phyloP scores from a whole-genome alignment of 83 land plant genomes.

The Isoetes engelmannii region DNA sequence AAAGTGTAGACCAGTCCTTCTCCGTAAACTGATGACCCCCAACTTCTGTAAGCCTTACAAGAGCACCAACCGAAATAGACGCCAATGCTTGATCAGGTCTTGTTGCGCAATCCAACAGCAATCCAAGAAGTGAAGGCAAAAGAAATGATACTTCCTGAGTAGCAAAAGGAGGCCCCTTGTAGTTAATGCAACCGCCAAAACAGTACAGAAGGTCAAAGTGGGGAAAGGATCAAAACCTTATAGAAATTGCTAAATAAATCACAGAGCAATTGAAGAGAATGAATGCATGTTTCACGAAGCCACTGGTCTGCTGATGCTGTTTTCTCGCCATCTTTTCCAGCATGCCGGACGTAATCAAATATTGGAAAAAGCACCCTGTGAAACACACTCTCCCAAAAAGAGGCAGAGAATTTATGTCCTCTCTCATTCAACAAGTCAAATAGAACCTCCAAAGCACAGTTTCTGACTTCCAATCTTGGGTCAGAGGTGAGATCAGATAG shows the following conservation, averaged over 20 bases:
- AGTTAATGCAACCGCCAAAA: constrained; percentile 5
- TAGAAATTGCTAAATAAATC: constrained; percentile 86
- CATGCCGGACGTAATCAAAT: constrained; percentile 80
- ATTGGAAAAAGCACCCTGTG: constrained; percentile 88
- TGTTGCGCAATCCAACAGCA: constrained; percentile 86
- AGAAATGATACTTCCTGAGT: constrained; percentile 85
- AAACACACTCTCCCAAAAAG: constrained; percentile 90
- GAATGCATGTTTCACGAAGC: constrained; percentile 80
- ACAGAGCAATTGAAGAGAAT: constrained; percentile 89
- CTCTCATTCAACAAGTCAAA: constrained; percentile 94
- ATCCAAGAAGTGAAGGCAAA: constrained; percentile 70
- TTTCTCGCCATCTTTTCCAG: constrained; percentile 49
- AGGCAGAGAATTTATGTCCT: constrained; percentile 74
- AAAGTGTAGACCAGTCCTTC: constrained; percentile 79
- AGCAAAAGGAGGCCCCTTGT: background rate
- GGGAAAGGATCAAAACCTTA: constrained; percentile 39
- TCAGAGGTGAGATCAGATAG: constrained; percentile 89
- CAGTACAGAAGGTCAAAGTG: no score
- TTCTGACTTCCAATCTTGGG: constrained; percentile 77
- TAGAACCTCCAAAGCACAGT: constrained; percentile 91
- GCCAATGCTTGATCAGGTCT: constrained; percentile 75
- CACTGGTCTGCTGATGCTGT: constrained; percentile 55
- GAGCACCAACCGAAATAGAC: constrained; percentile 77
- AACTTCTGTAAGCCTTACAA: constrained; percentile 86
- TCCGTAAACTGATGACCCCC: constrained; percentile 89